A percentile compares a stretch with the other conserved stretches of the same genome.
Evolutionary conservation across 2,329 filamentous ascomycete genomes (phyloP).

Genomic region (Arachnomyces sp.): DNA sequence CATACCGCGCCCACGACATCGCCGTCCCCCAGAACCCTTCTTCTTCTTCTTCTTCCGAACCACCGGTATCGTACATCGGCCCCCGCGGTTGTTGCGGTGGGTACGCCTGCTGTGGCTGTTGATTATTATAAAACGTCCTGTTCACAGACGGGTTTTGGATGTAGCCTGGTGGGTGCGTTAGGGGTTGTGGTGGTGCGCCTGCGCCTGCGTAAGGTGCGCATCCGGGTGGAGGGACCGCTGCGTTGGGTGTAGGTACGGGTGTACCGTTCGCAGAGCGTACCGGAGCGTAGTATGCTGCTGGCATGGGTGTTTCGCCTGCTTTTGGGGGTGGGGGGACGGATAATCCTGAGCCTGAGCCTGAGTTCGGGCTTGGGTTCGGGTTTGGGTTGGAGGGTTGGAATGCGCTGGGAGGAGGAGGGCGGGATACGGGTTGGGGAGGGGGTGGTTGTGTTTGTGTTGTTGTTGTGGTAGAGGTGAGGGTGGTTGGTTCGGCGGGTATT

Average conservation of each 20-base stretch:
- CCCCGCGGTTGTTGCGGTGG: conserved; percentile 1
- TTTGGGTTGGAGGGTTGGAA: not conserved
- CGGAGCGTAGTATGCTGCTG: not conserved
- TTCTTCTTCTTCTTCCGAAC: conserved; percentile 34
- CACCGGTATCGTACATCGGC: conserved; percentile 58
- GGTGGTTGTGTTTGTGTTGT: conserved; percentile 5
- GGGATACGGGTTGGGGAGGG: conserved; percentile 1
- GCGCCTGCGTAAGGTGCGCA: not conserved
- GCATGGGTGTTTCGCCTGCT: conserved; percentile 1
- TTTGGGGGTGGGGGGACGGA: conserved; percentile 3
- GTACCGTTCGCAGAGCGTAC: conserved; percentile 1
- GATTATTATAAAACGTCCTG: conserved; percentile 10
- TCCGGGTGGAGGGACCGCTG: too few relatives aligned
- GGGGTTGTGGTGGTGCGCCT: conserved; percentile 7
- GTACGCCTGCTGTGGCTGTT: too few relatives aligned
- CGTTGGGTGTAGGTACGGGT: conserved; percentile 4
- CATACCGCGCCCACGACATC: conserved; percentile 17
- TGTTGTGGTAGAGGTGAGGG: not conserved
- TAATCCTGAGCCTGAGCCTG: not conserved
- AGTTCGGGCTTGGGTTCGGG: conserved; percentile 1
- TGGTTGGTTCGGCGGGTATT: conserved; percentile 7
- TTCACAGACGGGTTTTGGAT: conserved; percentile 17
- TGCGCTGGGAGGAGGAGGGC: too few relatives aligned
- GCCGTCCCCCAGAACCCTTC: conserved; percentile 21
- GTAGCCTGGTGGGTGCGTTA: conserved; percentile 24